A percentile compares a stretch with the other conserved stretches of the same genome.
Evolutionary conservation across 805 yeast species (phyloP).

Genomic region (Geotrichum ghanense): DNA sequence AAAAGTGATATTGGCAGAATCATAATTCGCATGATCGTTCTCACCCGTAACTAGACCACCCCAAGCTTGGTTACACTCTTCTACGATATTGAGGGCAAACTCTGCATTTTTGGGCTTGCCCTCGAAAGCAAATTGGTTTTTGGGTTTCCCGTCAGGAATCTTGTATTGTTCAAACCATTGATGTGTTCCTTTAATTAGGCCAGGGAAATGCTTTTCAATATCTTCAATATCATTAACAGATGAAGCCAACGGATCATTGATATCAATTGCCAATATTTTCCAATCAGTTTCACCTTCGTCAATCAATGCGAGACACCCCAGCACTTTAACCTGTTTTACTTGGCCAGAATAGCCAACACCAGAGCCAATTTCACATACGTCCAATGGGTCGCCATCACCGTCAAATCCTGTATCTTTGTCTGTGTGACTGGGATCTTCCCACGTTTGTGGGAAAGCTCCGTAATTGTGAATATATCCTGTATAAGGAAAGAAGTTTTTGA

Average conservation of each 20-base stretch:
- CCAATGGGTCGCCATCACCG: conserved; percentile 95
- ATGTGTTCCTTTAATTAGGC: conserved; percentile 54
- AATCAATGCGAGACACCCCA: conserved; percentile 88
- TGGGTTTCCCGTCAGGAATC: conserved; percentile 70
- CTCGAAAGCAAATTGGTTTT: conserved; percentile 61
- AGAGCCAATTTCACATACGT: conserved; percentile 82
- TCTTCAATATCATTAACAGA: conserved; percentile 54
- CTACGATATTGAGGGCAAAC: conserved; percentile 47
- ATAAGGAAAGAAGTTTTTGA: conserved; percentile 69
- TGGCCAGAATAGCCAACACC: conserved; percentile 48
- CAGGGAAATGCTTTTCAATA: conserved; percentile 57
- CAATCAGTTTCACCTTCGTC: conserved; percentile 98
- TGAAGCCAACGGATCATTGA: conserved; percentile 51
- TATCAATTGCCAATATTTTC: conserved; percentile 69
- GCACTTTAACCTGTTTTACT: conserved; percentile 77
- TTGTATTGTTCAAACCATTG: conserved; percentile 80
- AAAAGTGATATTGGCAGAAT: conserved; percentile 6
- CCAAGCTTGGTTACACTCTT: conserved; percentile 65
- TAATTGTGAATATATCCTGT: conserved; percentile 81
- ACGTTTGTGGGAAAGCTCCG: conserved; percentile 54
- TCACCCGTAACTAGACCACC: conserved; percentile 28
- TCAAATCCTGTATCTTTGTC: conserved; percentile 35
- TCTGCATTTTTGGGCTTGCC: conserved; percentile 52
- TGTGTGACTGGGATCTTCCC: conserved; percentile 81
- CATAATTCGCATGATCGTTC: background rate